phyloP scores from a whole-genome alignment of 768 basidiomycete species.

The Lactifluus hygrophoroides region DNA sequence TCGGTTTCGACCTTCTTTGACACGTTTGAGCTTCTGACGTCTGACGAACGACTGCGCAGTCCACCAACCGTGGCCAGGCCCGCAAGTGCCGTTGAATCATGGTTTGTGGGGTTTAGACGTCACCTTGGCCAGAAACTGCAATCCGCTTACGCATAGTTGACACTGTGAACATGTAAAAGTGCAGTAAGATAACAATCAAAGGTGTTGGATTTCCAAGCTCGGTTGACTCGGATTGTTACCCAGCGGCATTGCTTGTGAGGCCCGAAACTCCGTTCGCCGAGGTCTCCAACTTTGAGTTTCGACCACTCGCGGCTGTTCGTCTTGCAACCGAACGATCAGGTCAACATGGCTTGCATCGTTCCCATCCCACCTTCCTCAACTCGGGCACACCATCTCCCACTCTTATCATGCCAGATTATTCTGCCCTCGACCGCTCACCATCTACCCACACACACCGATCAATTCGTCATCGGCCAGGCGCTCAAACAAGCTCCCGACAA shows the following conservation, averaged over 20 bases:
- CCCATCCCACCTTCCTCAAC: background rate
- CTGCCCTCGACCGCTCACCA: background rate
- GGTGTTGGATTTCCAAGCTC: background rate
- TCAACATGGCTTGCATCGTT: background rate
- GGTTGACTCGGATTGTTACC: background rate
- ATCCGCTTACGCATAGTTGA: too few relatives aligned
- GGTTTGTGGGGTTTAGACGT: background rate
- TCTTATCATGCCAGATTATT: background rate
- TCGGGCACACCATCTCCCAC: background rate
- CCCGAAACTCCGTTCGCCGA: background rate
- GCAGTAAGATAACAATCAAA: background rate
- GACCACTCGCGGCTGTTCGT: background rate
- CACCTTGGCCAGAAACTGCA: too few relatives aligned
- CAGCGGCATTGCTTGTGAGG: background rate
- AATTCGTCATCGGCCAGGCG: slow-evolving; percentile 6
- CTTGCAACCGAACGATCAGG: background rate
- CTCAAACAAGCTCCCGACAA: background rate
- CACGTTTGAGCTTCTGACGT: background rate
- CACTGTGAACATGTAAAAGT: background rate
- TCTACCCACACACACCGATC: background rate
- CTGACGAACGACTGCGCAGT: background rate
- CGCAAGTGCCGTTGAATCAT: background rate
- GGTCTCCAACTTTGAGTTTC: background rate
- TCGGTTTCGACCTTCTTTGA: background rate
- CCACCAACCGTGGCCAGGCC: background rate